Evolutionary conservation across 805 yeast genomes (phyloP).

Genomic region (Kodamaea nitidulidarum): DNA sequence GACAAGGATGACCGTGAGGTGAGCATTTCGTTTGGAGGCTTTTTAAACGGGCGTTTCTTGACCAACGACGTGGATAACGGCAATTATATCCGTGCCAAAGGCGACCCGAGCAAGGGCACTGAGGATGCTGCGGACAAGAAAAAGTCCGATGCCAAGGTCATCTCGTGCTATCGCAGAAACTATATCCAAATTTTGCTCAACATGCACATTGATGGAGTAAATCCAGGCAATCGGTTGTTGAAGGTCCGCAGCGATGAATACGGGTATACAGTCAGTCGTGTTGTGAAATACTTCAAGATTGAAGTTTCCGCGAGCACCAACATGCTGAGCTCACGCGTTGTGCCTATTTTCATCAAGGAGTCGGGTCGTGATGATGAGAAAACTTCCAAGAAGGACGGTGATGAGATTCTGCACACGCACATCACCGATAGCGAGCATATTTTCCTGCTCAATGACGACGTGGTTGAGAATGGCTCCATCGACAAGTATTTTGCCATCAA

Average conservation of each 20-base stretch:
- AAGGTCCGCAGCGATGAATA: conserved; percentile 32
- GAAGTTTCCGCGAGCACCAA: conserved; percentile 36
- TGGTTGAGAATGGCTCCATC: conserved; percentile 18
- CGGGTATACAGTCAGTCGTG: conserved; percentile 35
- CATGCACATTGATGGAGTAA: conserved; percentile 27
- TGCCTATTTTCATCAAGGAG: conserved; percentile 27
- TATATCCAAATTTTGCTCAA: conserved; percentile 33
- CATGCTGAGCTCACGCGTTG: conserved; percentile 25
- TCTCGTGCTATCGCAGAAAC: conserved; percentile 44
- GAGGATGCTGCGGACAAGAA: conserved; percentile 3
- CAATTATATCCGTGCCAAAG: conserved; percentile 20
- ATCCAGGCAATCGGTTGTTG: conserved; percentile 22
- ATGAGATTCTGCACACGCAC: conserved; percentile 15
- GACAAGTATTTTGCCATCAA: conserved; percentile 33
- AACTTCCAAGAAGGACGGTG: conserved; percentile 3
- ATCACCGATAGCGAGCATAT: conserved; percentile 23
- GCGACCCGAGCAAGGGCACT: conserved; percentile 5
- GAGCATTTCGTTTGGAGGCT: conserved; percentile 28
- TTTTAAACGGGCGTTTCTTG: conserved; percentile 40
- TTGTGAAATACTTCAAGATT: conserved; percentile 35
- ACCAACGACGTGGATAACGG: conserved; percentile 39
- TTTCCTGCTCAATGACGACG: conserved; percentile 23
- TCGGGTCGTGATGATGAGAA: conserved; percentile 16
- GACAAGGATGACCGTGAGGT: conserved; percentile 29
- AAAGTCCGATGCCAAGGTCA: conserved; percentile 30